Conservation (phyloP, 495 filamentous ascomycete species). For the Achaetomiella virescens region DNA sequence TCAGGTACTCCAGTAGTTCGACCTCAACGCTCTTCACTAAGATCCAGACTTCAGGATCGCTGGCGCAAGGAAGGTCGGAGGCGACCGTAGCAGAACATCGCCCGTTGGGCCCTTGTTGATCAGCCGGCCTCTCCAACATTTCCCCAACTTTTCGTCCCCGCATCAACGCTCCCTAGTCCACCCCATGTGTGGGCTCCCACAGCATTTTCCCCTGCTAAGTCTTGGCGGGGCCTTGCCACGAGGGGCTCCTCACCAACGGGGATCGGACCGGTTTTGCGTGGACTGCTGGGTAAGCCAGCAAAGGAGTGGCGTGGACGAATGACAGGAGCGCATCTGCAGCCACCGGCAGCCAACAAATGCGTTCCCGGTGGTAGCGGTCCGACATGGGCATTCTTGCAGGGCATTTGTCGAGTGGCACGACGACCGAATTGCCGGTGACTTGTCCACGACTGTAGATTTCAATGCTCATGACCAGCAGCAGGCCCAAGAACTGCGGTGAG, state of each 20-base stretch:
- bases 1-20: no score
- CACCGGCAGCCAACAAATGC: conserved; percentile 12
- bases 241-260: conserved; percentile 10
- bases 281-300: conserved; percentile 12
- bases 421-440: not conserved
- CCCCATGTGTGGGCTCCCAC: conserved; percentile 2
- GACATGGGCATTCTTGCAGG: conserved; percentile 7
- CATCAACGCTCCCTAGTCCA: conserved; percentile 4
- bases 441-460: no score
- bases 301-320: conserved; percentile 16
- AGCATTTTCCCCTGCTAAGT: conserved; percentile 15
- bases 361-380: conserved; percentile 22
- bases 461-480: not conserved
- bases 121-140: conserved; percentile 25
- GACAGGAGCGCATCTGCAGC: conserved; percentile 5
- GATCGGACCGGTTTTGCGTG: conserved; percentile 29
- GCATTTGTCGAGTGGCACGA: not conserved
- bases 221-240: conserved; percentile 20
- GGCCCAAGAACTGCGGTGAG: not conserved
- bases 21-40: not conserved
- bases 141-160: conserved; percentile 24
- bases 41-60: not conserved
- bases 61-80: not conserved
- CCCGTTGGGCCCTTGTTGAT: conserved; percentile 6
- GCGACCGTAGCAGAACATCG: conserved; percentile 14